Evolutionary conservation across 495 filamentous ascomycete genomes (phyloP), one percentile per base, ranked within the genome.

Genomic region (Penicillium paxilli): DNA sequence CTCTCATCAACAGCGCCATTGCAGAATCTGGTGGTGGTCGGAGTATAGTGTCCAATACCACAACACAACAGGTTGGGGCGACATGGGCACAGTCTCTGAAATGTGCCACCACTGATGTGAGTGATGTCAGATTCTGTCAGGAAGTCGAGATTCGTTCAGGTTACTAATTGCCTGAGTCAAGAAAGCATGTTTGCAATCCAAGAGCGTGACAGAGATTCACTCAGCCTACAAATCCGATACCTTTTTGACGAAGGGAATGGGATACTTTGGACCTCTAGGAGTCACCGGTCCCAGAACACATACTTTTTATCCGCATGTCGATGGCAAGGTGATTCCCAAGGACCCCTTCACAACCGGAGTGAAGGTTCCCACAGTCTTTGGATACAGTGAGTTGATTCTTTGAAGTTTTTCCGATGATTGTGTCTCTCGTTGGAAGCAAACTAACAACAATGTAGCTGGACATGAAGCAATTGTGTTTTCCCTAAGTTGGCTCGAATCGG

Each of bases 331-430:
- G 9, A 55, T 76, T 35, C 58, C 60, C 7, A 64, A 66, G 30
- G 64, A 74, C 28, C 73, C 71, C 8, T 53, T 58, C 6, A 57
- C 35, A 24, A 53, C 57, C 23, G 73, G 71, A 7, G 21, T 61
- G 21, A 58, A 66, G 41, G 67, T 76, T 21, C 73, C 73, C 20
- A 51, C 63, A n/a, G 64, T 75, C 52, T 56, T 71, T 40, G 69
- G 69, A 41, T 66, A 62, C 49, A 40, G 25, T 40, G 19, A 16
- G 35, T 40, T 8, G 8, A 2, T 20, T 10, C 35, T n/a, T n/a
- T n/a, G n/a, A n/a, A n/a, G n/a, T n/a, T n/a, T 40, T n/a, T 40
- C 35, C 30, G 9, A 3, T n/a, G 2, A 40, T 1, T 16, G n/a
- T n/a, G n/a, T n/a, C n/a, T 40, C n/a, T 32, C 30, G 10, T 32